Evolutionary conservation across 2,329 filamentous ascomycete species (phyloP).

Genomic region (Beauveria sp.): DNA sequence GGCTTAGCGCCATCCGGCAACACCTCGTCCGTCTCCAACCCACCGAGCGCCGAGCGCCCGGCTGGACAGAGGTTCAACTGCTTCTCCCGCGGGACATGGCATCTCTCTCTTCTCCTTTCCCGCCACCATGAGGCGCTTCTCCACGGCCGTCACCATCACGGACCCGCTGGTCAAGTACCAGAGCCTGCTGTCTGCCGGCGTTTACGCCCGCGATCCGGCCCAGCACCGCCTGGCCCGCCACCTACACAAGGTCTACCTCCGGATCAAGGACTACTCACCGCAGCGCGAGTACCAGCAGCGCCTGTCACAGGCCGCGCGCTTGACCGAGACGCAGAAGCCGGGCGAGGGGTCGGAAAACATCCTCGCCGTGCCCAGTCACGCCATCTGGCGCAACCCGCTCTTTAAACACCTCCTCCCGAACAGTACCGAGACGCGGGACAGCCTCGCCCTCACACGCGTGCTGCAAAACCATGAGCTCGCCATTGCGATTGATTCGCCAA

Average conservation of each 20-base stretch:
- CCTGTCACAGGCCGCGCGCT: conserved; percentile 50
- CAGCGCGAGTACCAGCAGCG: conserved; percentile 59
- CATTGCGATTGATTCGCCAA: conserved; percentile 62
- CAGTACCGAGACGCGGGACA: conserved; percentile 44
- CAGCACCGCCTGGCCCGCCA: conserved; percentile 69
- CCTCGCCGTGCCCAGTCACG: conserved; percentile 45
- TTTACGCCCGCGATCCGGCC: conserved; percentile 60
- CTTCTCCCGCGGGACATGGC: background rate
- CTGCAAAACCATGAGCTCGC: conserved; percentile 65
- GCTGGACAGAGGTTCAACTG: background rate
- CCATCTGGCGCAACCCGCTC: conserved; percentile 50
- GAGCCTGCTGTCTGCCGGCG: conserved; percentile 57
- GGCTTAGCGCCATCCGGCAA: background rate
- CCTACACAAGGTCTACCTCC: conserved; percentile 66
- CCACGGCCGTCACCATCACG: conserved; percentile 50
- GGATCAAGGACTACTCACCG: conserved; percentile 72
- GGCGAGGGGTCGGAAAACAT: conserved; percentile 23
- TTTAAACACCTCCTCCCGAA: conserved; percentile 52
- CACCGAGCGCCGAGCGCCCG: background rate
- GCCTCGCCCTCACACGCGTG: conserved; percentile 58
- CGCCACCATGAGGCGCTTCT: conserved; percentile 26
- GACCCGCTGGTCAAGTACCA: conserved; percentile 74
- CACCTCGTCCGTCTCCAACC: background rate
- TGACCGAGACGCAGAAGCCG: conserved; percentile 27
- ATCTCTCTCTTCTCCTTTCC: background rate